A percentile compares a stretch with the other conserved stretches of the same genome.
Conservation (phyloP, 208 protist genomes). For the Jaenimonas drosophilae region DNA sequence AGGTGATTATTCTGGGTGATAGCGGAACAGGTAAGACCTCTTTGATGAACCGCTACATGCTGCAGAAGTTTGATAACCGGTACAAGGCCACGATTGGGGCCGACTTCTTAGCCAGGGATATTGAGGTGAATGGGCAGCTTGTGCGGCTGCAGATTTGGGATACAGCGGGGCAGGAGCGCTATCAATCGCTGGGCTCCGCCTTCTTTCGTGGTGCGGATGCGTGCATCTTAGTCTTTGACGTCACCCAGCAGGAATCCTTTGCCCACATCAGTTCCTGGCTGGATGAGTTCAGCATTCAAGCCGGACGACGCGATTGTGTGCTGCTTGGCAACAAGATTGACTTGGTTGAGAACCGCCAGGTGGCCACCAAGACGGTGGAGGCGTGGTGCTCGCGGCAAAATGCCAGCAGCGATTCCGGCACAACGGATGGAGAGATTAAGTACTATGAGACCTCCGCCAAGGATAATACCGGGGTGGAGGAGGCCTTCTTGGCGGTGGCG, state of each 20-base stretch:
- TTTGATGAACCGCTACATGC: conserved; percentile 89
- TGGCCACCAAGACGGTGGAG: conserved; percentile 89
- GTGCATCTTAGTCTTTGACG: conserved; percentile 90
- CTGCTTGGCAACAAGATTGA: conserved; percentile 99
- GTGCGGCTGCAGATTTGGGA: conserved; percentile 97
- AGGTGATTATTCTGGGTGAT: conserved; percentile 92
- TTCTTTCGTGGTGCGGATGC: conserved; percentile 99
- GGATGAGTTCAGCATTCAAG: conserved; percentile 97
- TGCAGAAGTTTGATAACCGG: conserved; percentile 88
- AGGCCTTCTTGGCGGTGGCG: conserved; percentile 93
- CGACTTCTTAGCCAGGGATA: conserved; percentile 98
- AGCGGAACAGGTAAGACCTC: conserved; percentile 90
- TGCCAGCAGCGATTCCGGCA: conserved; percentile 17
- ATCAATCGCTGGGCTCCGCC: conserved; percentile 97
- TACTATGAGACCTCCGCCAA: conserved; percentile 99
- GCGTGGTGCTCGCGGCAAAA: conserved; percentile 93
- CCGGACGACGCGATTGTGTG: conserved; percentile 95
- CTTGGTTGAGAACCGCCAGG: conserved; percentile 91
- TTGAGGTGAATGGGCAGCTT: conserved; percentile 94
- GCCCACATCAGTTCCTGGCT: conserved; percentile 93
- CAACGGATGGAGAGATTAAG: conserved; percentile 64
- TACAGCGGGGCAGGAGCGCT: conserved; percentile 98
- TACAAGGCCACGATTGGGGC: conserved; percentile 99
- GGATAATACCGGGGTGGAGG: conserved; percentile 96
- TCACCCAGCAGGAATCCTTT: conserved; percentile 82